Evolutionary conservation across 2,329 filamentous ascomycete species (phyloP).

Genomic region (Paracoccidioides brasiliensis): DNA sequence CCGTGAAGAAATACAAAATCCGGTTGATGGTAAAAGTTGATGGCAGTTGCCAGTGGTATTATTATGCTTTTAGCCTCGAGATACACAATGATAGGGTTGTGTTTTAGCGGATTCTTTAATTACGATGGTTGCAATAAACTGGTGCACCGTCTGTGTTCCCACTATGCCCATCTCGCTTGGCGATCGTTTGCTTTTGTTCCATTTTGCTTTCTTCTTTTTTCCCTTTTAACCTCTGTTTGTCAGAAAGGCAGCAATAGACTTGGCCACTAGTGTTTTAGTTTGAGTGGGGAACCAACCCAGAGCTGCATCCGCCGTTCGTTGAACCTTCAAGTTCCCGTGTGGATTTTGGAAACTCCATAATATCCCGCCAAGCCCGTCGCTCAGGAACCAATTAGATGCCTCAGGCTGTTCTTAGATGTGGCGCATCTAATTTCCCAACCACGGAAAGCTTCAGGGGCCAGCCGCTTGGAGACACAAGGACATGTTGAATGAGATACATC

Average conservation of each 20-base stretch:
- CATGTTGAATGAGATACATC: not conserved
- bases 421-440: constrained; percentile 13
- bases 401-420: constrained; percentile 5
- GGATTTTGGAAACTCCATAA: too few relatives aligned
- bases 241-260: not conserved
- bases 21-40: too few relatives aligned
- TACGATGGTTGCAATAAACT: not conserved
- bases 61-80: not conserved
- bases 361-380: not conserved
- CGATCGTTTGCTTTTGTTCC: not conserved
- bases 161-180: not conserved
- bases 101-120: not conserved
- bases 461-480: not conserved
- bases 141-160: not conserved
- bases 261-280: not conserved
- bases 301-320: too few relatives aligned
- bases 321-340: too few relatives aligned
- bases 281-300: not conserved
- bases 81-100: not conserved
- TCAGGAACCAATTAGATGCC: not conserved
- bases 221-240: not conserved
- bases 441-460: constrained; percentile 4
- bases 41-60: not conserved
- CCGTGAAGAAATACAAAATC: too few relatives aligned
- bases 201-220: not conserved